These are phyloP conservation scores for Nelumbo lutea DNA, from an alignment of 164 flowering plant genomes.

Conservation along the genomic window DNA sequence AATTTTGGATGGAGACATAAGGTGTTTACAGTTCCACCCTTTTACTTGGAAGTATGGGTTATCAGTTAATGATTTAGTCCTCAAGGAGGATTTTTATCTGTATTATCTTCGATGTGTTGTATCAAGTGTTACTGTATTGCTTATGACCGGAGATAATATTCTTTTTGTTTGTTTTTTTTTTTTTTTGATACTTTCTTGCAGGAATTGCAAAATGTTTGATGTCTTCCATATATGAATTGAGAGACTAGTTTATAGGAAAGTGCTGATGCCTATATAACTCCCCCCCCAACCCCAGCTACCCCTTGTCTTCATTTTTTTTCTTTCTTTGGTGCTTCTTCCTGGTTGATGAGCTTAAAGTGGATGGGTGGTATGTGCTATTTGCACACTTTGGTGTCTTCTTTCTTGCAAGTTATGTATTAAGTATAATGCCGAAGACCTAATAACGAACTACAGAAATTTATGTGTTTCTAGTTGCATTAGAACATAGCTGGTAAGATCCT, in stretches of 20 bases:
- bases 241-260: background rate
- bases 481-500: no score
- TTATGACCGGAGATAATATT: constrained; percentile 3
- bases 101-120: constrained; percentile 10
- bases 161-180: background rate
- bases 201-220: background rate
- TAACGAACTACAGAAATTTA: no score
- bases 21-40: constrained; percentile 12
- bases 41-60: constrained; percentile 10
- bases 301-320: background rate
- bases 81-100: background rate
- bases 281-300: no score
- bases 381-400: background rate
- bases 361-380: background rate
- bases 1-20: constrained; percentile 7
- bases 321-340: background rate
- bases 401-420: background rate
- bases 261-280: no score
- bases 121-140: constrained; percentile 3
- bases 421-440: background rate
- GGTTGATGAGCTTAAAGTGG: background rate
- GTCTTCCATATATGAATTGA: background rate
- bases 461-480: no score
- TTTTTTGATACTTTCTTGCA: background rate
- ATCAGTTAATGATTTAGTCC: background rate